Evolutionary conservation across 306 rosid species (phyloP), one percentile per base, ranked within the genome.

Genomic region (Coriaria nepalensis): DNA sequence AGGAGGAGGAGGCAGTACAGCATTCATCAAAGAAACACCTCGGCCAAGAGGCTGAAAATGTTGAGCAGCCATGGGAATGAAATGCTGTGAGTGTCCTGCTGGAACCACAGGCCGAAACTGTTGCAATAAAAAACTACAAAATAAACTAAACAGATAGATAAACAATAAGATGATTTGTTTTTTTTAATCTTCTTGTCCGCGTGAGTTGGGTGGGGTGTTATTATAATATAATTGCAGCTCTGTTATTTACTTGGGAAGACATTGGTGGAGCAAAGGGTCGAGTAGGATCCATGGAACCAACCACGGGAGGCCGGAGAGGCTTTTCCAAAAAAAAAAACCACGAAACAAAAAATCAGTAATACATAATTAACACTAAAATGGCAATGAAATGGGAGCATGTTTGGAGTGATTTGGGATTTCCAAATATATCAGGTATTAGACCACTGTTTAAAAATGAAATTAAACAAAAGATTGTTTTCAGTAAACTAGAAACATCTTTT

Each of bases 51-150:
- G 80, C 63, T 72, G 93, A 70, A 69, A 83, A 62, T 78, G 87
- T 33, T 79, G 93, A 70, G 94, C 51, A 42, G 78, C 62, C 68
- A 76, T 46, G 41, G 88, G 58, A 61, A 78, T 73, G 71, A 80
- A 83, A 57, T 78, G 93, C 62, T 77, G 96, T 2, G 78, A 47
- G 55, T 68, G 92, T 52, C 72, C 88, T 43, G 74, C 42, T 5
- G 86, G 93, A 72, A 70, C 78, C 36, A 59, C 78, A 9, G 93
- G 78, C 35, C 86, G 94, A 54, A 69, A 87, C 93, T 87, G 78
- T 72, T 52, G 32, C 68, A 75, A 20, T 20, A 20, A 3, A 20
- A 20, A 20, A 20, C 29, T 20, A 20, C 29, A 20, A 20, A 20
- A 20, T 20, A 20, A 20, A 20, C 29, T 20, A 3, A 20, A 20